These are phyloP conservation scores for Pseudisothecium myosuroides DNA, from an alignment of 225 moss, liverwort and hornwort species.

Conservation along the genomic window DNA sequence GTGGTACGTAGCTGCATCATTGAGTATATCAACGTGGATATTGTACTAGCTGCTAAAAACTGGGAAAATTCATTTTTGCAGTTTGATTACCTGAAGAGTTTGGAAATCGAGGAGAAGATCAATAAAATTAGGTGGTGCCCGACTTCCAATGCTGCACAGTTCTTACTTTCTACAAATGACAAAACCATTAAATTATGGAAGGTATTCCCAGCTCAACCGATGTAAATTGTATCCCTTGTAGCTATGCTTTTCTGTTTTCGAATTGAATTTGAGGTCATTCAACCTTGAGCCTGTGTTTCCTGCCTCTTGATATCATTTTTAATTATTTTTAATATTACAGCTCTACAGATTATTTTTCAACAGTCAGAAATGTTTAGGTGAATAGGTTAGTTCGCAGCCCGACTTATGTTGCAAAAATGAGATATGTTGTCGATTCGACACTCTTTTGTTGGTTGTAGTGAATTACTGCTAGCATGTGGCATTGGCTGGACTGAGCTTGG, in stretches of 20 bases:
- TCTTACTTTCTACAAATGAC: constrained; percentile 98
- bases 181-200: constrained; percentile 99
- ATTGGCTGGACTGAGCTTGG: not conserved
- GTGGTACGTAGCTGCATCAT: not conserved
- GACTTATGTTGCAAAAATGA: not conserved
- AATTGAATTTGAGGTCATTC: not conserved
- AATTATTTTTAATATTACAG: not conserved
- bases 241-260: not conserved
- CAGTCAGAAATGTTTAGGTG: not conserved
- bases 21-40: not conserved
- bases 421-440: not conserved
- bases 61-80: constrained; percentile 12
- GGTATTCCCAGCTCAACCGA: constrained; percentile 26
- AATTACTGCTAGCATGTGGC: not conserved
- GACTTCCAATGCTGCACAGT: constrained; percentile 91
- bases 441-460: not conserved
- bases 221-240: not conserved
- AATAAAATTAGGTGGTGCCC: constrained; percentile 99
- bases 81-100: constrained; percentile 99
- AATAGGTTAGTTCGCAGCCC: not conserved
- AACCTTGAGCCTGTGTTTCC: not conserved
- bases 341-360: not conserved
- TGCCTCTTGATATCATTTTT: not conserved
- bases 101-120: constrained; percentile 99
- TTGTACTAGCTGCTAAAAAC: not conserved